Percentiles rank a stretch among this genome's conserved stretches.
Evolutionary conservation across 1,139 yeast genomes (phyloP).

Genomic region (Taphrina wiesneri): DNA sequence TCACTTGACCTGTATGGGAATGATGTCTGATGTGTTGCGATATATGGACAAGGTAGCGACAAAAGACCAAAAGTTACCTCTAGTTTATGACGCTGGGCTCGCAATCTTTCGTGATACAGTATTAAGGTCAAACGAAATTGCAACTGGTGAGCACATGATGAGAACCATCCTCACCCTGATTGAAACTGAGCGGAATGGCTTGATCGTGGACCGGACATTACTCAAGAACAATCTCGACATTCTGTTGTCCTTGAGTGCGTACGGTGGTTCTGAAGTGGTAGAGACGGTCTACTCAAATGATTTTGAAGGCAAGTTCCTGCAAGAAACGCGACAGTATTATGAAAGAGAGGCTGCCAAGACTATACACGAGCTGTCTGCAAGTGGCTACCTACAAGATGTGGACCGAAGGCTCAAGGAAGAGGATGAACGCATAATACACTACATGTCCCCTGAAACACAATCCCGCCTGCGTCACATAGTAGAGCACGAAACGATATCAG

Average conservation of each 20-base stretch:
- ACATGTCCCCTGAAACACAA: slow-evolving; percentile 57
- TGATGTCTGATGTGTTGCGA: slow-evolving; percentile 83
- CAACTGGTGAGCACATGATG: slow-evolving; percentile 57
- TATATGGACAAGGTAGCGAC: slow-evolving; percentile 83
- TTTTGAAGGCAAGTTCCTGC: slow-evolving; percentile 67
- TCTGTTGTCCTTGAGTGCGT: slow-evolving; percentile 58
- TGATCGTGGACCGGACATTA: slow-evolving; percentile 60
- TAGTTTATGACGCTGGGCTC: slow-evolving; percentile 75
- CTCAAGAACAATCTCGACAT: slow-evolving; percentile 65
- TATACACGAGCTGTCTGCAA: slow-evolving; percentile 52
- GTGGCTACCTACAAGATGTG: slow-evolving; percentile 58
- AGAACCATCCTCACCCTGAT: slow-evolving; percentile 59
- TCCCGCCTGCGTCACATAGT: slow-evolving; percentile 56
- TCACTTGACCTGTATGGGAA: slow-evolving; percentile 71
- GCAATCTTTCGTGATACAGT: slow-evolving; percentile 56
- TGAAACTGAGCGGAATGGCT: slow-evolving; percentile 60
- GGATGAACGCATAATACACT: slow-evolving; percentile 56
- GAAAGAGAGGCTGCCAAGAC: slow-evolving; percentile 52
- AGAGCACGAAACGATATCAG: slow-evolving; percentile 64
- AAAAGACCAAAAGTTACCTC: slow-evolving; percentile 64
- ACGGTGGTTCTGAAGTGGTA: slow-evolving; percentile 20
- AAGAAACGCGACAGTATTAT: slow-evolving; percentile 61
- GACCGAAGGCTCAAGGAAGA: slow-evolving; percentile 61
- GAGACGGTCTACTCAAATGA: slow-evolving; percentile 57
- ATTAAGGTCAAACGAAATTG: slow-evolving; percentile 50